Conservation (phyloP, 2,329 filamentous ascomycete species). For the Aspergillus candidus region DNA sequence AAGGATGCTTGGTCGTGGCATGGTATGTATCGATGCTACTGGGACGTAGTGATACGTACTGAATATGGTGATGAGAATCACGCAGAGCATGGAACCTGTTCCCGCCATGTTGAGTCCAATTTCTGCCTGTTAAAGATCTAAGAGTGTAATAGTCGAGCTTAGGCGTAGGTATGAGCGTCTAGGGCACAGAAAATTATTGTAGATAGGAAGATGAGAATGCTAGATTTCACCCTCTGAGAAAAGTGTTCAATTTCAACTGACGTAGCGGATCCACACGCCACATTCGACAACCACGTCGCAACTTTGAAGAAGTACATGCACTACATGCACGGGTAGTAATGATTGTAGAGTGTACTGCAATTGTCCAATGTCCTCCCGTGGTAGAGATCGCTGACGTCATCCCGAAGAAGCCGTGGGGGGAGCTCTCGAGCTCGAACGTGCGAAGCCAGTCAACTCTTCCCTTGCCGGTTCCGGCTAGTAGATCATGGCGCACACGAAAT, state of each 20-base stretch:
- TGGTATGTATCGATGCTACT: not conserved
- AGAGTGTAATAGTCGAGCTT: not conserved
- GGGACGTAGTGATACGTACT: conserved; percentile 25
- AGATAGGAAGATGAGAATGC: conserved; percentile 24
- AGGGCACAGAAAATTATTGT: conserved; percentile 11
- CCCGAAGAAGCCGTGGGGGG: conserved; percentile 1
- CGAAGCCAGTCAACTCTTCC: too few relatives aligned
- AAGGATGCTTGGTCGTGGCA: not conserved
- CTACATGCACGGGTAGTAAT: too few relatives aligned
- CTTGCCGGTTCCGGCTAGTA: too few relatives aligned
- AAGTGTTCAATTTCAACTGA: conserved; percentile 18
- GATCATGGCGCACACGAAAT: too few relatives aligned
- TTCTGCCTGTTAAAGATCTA: not conserved
- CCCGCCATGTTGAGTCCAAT: conserved; percentile 24
- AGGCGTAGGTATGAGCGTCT: too few relatives aligned
- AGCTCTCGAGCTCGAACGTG: not conserved
- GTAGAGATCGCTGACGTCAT: conserved; percentile 16
- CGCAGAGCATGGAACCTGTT: conserved; percentile 33
- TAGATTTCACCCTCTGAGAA: conserved; percentile 7
- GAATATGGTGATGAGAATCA: conserved; percentile 44
- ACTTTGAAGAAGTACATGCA: too few relatives aligned
- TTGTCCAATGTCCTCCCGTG: not conserved
- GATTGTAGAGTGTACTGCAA: not conserved
- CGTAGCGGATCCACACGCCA: too few relatives aligned
- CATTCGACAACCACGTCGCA: too few relatives aligned